These are phyloP conservation scores for Gryganskiella cystojenkinii DNA, from an alignment of 192 early-diverging fungal genomes.

Conservation along the genomic window DNA sequence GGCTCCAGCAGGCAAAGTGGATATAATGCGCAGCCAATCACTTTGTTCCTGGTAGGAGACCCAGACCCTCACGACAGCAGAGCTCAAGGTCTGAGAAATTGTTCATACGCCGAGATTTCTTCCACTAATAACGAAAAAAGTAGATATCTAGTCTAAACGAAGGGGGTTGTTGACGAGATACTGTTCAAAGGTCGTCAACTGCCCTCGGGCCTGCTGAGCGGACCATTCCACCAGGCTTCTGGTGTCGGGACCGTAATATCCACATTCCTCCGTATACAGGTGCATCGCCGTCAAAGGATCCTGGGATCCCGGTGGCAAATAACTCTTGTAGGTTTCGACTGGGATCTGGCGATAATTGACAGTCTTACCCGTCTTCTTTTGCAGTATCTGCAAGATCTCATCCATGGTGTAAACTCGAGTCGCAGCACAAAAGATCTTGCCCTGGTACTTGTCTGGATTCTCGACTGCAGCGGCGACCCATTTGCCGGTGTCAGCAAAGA, in stretches of 20 bases:
- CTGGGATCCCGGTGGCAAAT: slow-evolving; percentile 1
- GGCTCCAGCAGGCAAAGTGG: too few species aligned
- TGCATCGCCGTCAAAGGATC: neutral
- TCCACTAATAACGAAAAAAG: too few species aligned
- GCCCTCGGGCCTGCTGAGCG: slow-evolving; percentile 4
- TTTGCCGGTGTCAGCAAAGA: slow-evolving; percentile 8
- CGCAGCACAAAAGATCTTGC: slow-evolving; percentile 7
- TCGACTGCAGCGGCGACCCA: slow-evolving; percentile 16
- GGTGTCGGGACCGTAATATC: slow-evolving; percentile 14
- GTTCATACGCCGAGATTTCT: too few species aligned
- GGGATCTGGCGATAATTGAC: slow-evolving; percentile 18
- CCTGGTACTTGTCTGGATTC: slow-evolving; percentile 16
- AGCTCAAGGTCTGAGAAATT: too few species aligned
- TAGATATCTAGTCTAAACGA: too few species aligned
- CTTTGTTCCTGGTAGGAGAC: too few species aligned
- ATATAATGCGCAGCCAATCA: too few species aligned
- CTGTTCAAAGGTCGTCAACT: slow-evolving; percentile 7
- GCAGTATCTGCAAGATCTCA: neutral
- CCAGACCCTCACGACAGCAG: too few species aligned
- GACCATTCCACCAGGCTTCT: slow-evolving; percentile 8
- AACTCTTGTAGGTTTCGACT: neutral
- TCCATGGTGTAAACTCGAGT: neutral
- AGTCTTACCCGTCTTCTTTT: slow-evolving; percentile 4
- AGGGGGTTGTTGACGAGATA: slow-evolving; percentile 21
- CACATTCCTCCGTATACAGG: slow-evolving; percentile 5